These are phyloP conservation scores for Ustilago loliicola DNA, from an alignment of 1,284 basidiomycete genomes.

Conservation along the genomic window DNA sequence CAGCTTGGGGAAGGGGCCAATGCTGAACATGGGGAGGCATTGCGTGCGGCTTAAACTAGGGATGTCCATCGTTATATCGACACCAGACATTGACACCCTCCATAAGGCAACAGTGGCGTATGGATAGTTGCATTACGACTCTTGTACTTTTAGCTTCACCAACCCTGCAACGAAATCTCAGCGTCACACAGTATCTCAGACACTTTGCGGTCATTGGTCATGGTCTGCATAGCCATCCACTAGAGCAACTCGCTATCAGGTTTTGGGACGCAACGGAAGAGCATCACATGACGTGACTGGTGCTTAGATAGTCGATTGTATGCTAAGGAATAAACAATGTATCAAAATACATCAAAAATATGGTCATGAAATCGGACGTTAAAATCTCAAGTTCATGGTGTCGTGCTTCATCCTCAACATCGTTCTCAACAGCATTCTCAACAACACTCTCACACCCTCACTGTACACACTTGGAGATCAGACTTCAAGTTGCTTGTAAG, in stretches of 20 bases:
- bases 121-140: neutral
- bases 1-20: neutral
- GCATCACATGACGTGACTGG: too few relatives aligned
- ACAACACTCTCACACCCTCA: neutral
- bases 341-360: too few relatives aligned
- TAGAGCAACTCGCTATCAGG: too few relatives aligned
- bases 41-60: conserved; percentile 32
- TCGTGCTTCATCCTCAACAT: too few relatives aligned
- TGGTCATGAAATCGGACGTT: too few relatives aligned
- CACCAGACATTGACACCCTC: neutral
- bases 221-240: neutral
- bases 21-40: conserved; percentile 38
- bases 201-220: neutral
- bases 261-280: too few relatives aligned
- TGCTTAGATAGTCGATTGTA: too few relatives aligned
- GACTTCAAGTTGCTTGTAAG: neutral
- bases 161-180: neutral
- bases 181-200: neutral
- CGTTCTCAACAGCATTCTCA: neutral
- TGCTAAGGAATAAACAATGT: too few relatives aligned
- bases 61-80: neutral
- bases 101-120: neutral
- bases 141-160: conserved; percentile 7
- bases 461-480: neutral
- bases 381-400: too few relatives aligned